Conservation (phyloP, 2,329 filamentous ascomycete species). For the Stagonosporopsis chrysanthemi region DNA sequence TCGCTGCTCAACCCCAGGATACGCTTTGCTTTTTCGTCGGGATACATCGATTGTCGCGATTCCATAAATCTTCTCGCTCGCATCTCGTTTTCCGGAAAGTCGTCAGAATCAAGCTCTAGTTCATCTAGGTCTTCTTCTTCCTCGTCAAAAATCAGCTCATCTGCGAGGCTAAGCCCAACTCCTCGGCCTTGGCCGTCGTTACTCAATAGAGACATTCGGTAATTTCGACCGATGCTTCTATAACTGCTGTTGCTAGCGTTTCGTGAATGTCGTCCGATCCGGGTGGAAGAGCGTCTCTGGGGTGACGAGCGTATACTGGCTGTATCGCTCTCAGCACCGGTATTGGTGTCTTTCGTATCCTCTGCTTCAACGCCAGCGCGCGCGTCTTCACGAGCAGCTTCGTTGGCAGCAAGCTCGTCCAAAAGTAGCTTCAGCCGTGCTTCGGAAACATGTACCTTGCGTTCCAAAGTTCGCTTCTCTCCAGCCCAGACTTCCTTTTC, state of each 20-base stretch:
- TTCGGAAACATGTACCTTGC: conserved; percentile 89
- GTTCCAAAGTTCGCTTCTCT: conserved; percentile 81
- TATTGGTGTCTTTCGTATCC: conserved; percentile 65
- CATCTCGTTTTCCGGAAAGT: conserved; percentile 55
- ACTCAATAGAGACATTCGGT: conserved; percentile 75
- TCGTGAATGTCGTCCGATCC: conserved; percentile 63
- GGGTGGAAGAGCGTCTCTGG: conserved; percentile 56
- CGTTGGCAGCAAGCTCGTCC: conserved; percentile 80
- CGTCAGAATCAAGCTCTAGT: conserved; percentile 72
- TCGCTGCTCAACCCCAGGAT: conserved; percentile 52
- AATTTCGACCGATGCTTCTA: conserved; percentile 61
- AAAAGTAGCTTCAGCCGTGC: conserved; percentile 82
- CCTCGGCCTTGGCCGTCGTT: conserved; percentile 62
- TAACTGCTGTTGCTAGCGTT: conserved; percentile 62
- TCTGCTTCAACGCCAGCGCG: conserved; percentile 66
- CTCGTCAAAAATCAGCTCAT: conserved; percentile 87
- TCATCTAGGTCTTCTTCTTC: conserved; percentile 67
- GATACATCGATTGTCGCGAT: conserved; percentile 51
- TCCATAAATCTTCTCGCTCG: conserved; percentile 49
- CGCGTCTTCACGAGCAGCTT: conserved; percentile 55
- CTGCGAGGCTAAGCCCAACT: conserved; percentile 80
- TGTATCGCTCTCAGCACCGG: conserved; percentile 68
- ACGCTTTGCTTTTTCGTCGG: conserved; percentile 57
- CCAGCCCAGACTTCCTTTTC: conserved; percentile 87
- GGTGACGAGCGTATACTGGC: conserved; percentile 72